These are phyloP conservation scores for Naegleria gruberi DNA, from an alignment of 208 protist genomes.

Conservation along the genomic window DNA sequence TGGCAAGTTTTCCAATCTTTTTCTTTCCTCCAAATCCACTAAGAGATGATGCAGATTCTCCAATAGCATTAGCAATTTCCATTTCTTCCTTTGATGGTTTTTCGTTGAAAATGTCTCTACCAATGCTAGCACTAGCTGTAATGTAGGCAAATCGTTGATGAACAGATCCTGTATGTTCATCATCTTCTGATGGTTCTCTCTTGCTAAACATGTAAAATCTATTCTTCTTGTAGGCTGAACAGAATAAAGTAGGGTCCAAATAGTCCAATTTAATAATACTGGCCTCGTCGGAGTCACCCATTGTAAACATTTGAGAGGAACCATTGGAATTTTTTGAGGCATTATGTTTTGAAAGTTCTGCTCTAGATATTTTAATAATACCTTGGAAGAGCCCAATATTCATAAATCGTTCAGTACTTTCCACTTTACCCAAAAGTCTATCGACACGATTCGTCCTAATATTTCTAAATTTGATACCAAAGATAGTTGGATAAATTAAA, in stretches of 20 bases:
- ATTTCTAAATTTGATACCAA: constrained; percentile 73
- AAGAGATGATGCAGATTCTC: neutral
- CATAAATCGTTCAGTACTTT: constrained; percentile 64
- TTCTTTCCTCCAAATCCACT: neutral
- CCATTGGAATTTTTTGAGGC: neutral
- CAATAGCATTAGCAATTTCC: neutral
- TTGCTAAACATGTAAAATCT: constrained; percentile 69
- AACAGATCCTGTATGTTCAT: constrained; percentile 8
- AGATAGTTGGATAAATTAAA: constrained; percentile 67
- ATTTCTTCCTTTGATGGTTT: constrained; percentile 60
- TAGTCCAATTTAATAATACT: neutral
- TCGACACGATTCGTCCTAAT: constrained; percentile 49
- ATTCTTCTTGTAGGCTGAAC: constrained; percentile 52
- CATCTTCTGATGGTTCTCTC: constrained; percentile 55
- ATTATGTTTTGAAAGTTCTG: constrained; percentile 17
- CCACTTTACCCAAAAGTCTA: constrained; percentile 43
- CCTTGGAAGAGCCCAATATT: constrained; percentile 61
- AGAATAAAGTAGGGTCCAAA: constrained; percentile 65
- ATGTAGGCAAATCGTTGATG: constrained; percentile 14
- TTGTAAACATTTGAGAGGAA: neutral
- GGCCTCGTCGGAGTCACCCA: neutral
- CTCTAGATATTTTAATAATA: constrained; percentile 12
- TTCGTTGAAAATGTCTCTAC: constrained; percentile 78
- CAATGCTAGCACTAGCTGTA: neutral
- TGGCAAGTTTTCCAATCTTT: constrained; percentile 17